Percentiles rank a stretch among this genome's conserved stretches.
phyloP scores from a whole-genome alignment of 2,329 filamentous ascomycete genomes.

The Pestalotiopsis sp. region DNA sequence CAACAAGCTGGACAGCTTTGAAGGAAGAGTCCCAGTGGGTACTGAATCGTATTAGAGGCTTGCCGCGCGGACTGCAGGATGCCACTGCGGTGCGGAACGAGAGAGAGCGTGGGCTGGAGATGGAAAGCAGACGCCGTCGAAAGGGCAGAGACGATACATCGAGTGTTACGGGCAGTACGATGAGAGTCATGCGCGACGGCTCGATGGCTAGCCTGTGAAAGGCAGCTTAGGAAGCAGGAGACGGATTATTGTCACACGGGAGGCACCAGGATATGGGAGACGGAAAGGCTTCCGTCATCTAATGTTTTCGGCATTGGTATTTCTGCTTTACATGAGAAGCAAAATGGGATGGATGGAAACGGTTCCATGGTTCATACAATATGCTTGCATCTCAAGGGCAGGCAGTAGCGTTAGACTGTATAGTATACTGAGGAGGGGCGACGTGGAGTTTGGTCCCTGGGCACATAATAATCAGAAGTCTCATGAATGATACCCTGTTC shows the following conservation, averaged over 20 bases:
- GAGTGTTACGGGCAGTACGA: conserved; percentile 20
- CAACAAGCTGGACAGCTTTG: conserved; percentile 54
- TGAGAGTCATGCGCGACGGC: conserved; percentile 23
- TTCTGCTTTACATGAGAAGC: not conserved
- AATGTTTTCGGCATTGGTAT: not conserved
- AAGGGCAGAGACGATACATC: conserved; percentile 17
- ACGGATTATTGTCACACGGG: not conserved
- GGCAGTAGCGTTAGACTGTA: not conserved
- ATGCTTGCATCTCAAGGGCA: not conserved
- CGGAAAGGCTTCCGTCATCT: not conserved
- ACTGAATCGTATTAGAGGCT: conserved; percentile 20
- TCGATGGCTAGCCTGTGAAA: conserved; percentile 18
- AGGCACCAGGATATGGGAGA: not conserved
- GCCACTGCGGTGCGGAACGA: conserved; percentile 28
- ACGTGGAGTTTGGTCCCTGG: not conserved
- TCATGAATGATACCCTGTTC: not conserved
- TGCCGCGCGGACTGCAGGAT: conserved; percentile 25
- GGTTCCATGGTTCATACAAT: not conserved
- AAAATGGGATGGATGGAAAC: not conserved
- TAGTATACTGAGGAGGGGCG: not conserved
- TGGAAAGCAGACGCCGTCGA: conserved; percentile 17
- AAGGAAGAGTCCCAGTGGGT: conserved; percentile 30
- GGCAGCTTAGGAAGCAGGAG: not conserved
- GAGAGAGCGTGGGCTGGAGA: conserved; percentile 22
- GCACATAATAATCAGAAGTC: not conserved